Conservation (phyloP, 768 basidiomycete species). For the Tricholoma hemisulphureum region DNA sequence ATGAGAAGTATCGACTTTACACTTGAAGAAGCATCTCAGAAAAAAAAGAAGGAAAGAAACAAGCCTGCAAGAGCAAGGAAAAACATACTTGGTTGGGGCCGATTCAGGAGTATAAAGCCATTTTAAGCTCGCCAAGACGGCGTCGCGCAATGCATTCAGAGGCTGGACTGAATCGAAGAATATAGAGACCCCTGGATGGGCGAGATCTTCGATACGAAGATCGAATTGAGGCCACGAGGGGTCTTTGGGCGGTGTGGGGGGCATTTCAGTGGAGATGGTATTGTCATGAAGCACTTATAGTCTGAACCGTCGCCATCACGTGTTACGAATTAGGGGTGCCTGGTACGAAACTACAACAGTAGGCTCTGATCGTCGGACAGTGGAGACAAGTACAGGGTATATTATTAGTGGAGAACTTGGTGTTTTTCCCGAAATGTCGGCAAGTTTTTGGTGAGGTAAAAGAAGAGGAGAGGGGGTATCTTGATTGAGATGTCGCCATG, state of each 20-base stretch:
- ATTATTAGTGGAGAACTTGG: background rate
- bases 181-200: conserved; percentile 54
- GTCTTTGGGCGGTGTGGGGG: conserved; percentile 10
- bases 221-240: conserved; percentile 49
- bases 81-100: conserved; percentile 37
- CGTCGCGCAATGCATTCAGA: conserved; percentile 35
- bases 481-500: background rate
- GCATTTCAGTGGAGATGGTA: background rate
- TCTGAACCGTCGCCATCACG: background rate
- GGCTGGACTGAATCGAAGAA: conserved; percentile 55
- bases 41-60: background rate
- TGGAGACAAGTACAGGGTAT: too few relatives aligned
- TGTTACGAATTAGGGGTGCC: background rate
- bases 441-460: background rate
- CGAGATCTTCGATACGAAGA: conserved; percentile 56
- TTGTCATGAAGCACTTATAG: too few relatives aligned
- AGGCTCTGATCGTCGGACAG: too few relatives aligned
- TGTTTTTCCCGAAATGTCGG: background rate
- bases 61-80: too few relatives aligned
- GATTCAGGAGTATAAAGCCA: conserved; percentile 41
- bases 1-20: conserved; percentile 56
- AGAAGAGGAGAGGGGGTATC: background rate
- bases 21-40: conserved; percentile 29
- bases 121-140: conserved; percentile 50
- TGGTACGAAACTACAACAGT: too few relatives aligned